Percentiles rank a stretch among this genome's conserved stretches.
These are phyloP conservation scores for Cucumis hystrix DNA, from an alignment of 306 rosid genomes.

Conservation along the genomic window DNA sequence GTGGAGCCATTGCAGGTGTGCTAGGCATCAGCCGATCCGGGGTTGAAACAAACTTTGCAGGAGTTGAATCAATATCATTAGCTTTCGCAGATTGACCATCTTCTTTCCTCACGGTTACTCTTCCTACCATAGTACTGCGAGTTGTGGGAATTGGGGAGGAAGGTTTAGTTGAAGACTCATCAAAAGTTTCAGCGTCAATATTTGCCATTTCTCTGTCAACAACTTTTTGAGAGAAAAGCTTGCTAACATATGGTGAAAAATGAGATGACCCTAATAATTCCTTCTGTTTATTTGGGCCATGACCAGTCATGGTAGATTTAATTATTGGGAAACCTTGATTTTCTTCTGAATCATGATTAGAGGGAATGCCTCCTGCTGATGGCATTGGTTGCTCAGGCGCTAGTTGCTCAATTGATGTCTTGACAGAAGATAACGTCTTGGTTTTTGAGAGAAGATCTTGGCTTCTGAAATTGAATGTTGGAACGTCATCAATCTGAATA, in stretches of 20 bases:
- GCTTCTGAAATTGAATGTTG: constrained; percentile 38
- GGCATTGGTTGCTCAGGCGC: background rate
- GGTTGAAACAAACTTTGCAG: constrained; percentile 35
- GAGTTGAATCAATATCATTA: constrained; percentile 23
- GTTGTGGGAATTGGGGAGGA: constrained; percentile 18
- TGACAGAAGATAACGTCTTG: constrained; percentile 6
- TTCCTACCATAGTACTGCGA: constrained; percentile 24
- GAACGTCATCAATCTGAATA: constrained; percentile 59
- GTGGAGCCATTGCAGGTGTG: constrained; percentile 43
- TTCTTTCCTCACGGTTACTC: constrained; percentile 12
- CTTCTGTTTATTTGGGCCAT: constrained; percentile 15
- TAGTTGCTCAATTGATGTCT: constrained; percentile 5
- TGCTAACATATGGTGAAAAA: constrained; percentile 26
- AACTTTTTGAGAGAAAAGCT: constrained; percentile 26
- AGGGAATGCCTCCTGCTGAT: constrained; percentile 4
- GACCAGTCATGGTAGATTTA: background rate
- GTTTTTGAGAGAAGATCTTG: constrained; percentile 6
- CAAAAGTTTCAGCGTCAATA: background rate
- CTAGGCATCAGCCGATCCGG: constrained; percentile 46
- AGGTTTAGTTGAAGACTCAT: constrained; percentile 6
- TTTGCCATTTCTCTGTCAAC: constrained; percentile 13
- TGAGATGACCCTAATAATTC: constrained; percentile 32
- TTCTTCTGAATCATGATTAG: constrained; percentile 8
- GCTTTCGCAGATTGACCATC: constrained; percentile 8
- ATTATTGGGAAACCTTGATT: background rate